Base-by-base conservation (phyloP, 2,329 filamentous ascomycete genomes). In the Elsinoe batatas region DNA sequence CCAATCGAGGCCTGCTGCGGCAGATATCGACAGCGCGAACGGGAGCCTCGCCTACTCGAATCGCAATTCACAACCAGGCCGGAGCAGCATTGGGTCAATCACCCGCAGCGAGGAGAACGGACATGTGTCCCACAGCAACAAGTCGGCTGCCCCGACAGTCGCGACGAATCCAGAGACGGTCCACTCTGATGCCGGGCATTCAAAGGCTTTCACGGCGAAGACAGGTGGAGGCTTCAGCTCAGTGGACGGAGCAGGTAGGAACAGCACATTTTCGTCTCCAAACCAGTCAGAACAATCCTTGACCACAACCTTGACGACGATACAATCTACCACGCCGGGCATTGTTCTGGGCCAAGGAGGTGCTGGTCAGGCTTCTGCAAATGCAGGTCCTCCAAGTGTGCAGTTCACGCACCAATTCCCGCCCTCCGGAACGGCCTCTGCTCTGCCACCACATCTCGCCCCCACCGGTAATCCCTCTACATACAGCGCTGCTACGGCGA, bases 261-360 rank as follows among this genome's bases (percentile, higher is more conserved):
- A 77, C 43, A 84, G 81, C 73, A 90, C 86, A 36, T 91, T 91
- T 68, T 91, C 87, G 15, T 91, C 87, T 11, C 87, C 88, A 1
- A 85, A 87, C 33, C 87, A 87, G 22, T 91, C 87, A 6, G 82
- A 89, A 47, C 84, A 83, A 59, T 91, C 87, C 2, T 75, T 94
- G 54, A 88, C 88, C 1, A 93, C 88, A 0, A 93, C 88, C 1
- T 75, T 94, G 56, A 93, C 88, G 0, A 94, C 88, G 0, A 90
- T 94, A 58, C 88, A 91, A 64, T 91, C 88, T 1, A 76, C 82
- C 59, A 80, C 81, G 3, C 80, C 82, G 3, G 81, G 80, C 54
- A 76, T 76, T 17, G 65, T 69, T 2, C 64, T 73, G 38, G 66
- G 50, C 65, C 65, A 53, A 42, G 47, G 47, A n/a, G 43, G 33